Percentiles rank a stretch among this genome's conserved stretches.
Evolutionary conservation across 108 stramenopile genomes (phyloP).

Genomic region (Aurantiochytrium sp.): DNA sequence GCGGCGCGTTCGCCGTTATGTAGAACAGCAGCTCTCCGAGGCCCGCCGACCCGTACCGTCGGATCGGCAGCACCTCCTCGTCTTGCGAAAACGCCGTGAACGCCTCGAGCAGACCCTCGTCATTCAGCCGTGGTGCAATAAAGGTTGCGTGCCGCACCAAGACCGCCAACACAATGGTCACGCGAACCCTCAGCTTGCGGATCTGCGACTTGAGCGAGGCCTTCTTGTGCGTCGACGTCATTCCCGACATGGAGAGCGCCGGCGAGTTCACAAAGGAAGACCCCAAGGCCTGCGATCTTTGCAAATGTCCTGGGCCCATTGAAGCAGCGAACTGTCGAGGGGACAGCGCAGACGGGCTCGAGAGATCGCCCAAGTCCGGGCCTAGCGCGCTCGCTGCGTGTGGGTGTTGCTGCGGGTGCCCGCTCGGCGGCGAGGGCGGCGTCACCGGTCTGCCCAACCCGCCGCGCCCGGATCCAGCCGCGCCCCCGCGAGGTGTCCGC

Average conservation of each 20-base stretch:
- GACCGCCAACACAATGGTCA: slow-evolving; percentile 42
- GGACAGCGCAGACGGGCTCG: no score
- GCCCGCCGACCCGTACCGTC: slow-evolving; percentile 46
- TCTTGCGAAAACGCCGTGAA: neutral
- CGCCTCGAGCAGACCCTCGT: neutral
- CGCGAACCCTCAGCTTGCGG: slow-evolving; percentile 17
- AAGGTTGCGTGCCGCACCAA: slow-evolving; percentile 55
- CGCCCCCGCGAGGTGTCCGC: neutral
- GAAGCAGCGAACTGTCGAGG: no score
- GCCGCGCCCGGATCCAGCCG: no score
- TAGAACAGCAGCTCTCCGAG: slow-evolving; percentile 59
- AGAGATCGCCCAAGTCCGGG: neutral
- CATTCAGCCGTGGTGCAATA: slow-evolving; percentile 42
- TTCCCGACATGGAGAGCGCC: neutral
- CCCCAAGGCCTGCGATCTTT: no score
- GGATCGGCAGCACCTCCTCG: slow-evolving; percentile 21
- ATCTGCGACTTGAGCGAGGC: neutral
- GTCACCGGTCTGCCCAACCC: no score
- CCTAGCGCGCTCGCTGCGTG: neutral
- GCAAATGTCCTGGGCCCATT: no score
- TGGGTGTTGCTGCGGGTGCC: neutral
- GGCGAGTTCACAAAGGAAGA: no score
- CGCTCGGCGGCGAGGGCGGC: no score
- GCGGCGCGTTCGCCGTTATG: slow-evolving; percentile 44
- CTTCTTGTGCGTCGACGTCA: neutral